Evolutionary conservation across 768 basidiomycete genomes (phyloP), one percentile per base, ranked within the genome.

Genomic region (Tulasnella sp.): DNA sequence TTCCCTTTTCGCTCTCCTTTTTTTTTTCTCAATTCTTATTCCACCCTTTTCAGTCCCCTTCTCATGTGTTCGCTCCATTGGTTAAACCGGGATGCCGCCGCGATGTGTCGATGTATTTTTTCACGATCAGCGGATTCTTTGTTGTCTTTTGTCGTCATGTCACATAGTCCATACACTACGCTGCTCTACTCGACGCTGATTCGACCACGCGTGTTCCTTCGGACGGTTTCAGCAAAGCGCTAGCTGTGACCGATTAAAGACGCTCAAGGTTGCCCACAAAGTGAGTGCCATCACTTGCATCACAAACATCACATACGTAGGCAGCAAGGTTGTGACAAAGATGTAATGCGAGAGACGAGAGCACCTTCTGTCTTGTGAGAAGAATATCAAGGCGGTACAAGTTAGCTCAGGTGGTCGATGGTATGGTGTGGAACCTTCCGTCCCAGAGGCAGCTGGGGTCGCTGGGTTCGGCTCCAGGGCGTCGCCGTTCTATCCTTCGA

Each of bases 101-200:
- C 31, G 60, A 31, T 64, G 60, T 28, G 60, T 64, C 9, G 58
- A n/a, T 31, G 58, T 28, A 31, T 34, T 12, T 34, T 69, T 37
- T 69, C 64, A 54, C 54, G 22, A n/a, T 54, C 22, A 7, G 1
- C 24, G n/a, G 2, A 11, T 54, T 54, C 6, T 22, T 54, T n/a
- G 22, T 54, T 24, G 22, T 54, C 24, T 24, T n/a, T 54, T n/a
- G n/a, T n/a, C 24, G 24, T 22, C 18, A 64, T 64, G 60, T 64
- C 60, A 31, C n/a, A 69, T 69, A 69, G 64, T 69, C 64, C 37
- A 69, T 69, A 69, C 64, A 69, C 14, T 69, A 69, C 64, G 46
- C 46, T n/a, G 64, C 37, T 37, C 37, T 37, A 37, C 37, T 37
- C 37, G 37, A 37, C 37, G 2, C 6, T 37, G 2, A 37, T 37